phyloP scores from a whole-genome alignment of 441 rosid genomes.

The Arabidopsis lyrata region DNA sequence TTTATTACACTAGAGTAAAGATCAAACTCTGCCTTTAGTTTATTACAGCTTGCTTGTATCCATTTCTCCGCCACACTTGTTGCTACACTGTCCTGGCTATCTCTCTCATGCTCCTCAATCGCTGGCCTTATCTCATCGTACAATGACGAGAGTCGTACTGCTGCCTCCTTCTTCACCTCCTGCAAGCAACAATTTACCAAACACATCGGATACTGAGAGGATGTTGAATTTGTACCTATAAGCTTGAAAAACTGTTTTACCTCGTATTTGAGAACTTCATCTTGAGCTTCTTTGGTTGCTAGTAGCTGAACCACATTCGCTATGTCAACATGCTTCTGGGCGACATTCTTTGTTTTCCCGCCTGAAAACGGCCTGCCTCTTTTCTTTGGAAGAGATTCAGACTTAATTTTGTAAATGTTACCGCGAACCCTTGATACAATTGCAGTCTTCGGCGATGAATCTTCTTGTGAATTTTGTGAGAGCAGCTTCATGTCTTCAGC shows the following conservation, averaged over 20 bases:
- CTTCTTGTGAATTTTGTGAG: constrained; percentile 54
- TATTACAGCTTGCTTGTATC: constrained; percentile 83
- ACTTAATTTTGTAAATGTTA: constrained; percentile 54
- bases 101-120: constrained; percentile 94
- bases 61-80: constrained; percentile 96
- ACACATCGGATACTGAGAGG: constrained; percentile 9
- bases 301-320: constrained; percentile 63
- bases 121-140: constrained; percentile 87
- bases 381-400: constrained; percentile 55
- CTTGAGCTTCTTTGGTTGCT: constrained; percentile 70
- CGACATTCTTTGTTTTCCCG: constrained; percentile 60
- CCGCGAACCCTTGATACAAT: constrained; percentile 58
- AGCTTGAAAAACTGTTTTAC: constrained; percentile 45
- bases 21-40: constrained; percentile 86
- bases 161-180: constrained; percentile 76
- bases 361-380: constrained; percentile 59
- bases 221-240: not conserved
- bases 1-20: constrained; percentile 74
- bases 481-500: constrained; percentile 51
- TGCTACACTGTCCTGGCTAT: constrained; percentile 86
- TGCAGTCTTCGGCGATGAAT: constrained; percentile 57
- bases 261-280: constrained; percentile 74
- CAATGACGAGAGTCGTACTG: constrained; percentile 57
- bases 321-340: constrained; percentile 60
- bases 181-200: constrained; percentile 42